Percentiles rank a stretch among this genome's conserved stretches.
Conservation (phyloP, 179 eudicot species). For the Pouteria campechiana region DNA sequence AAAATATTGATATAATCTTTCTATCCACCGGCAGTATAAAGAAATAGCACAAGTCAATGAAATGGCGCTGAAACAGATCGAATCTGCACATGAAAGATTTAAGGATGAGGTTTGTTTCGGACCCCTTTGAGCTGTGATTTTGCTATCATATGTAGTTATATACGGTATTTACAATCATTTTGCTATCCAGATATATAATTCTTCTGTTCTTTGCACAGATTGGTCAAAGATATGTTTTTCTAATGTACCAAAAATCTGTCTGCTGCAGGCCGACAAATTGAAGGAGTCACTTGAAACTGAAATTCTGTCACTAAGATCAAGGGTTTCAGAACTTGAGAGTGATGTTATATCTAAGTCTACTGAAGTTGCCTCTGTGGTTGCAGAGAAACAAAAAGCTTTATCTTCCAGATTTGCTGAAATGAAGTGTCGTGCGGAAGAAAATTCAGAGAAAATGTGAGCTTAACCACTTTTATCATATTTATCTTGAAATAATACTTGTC, state of each 20-base stretch:
- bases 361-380: slow-evolving; percentile 52
- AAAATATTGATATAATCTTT: too few species aligned
- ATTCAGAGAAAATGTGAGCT: slow-evolving; percentile 37
- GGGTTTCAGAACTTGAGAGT: slow-evolving; percentile 48
- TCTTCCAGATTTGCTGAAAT: slow-evolving; percentile 54
- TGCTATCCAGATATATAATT: too few species aligned
- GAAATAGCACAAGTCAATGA: slow-evolving; percentile 87
- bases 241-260: too few species aligned
- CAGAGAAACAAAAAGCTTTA: slow-evolving; percentile 51
- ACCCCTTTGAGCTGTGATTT: not conserved
- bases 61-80: slow-evolving; percentile 78
- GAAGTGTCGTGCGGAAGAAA: slow-evolving; percentile 49
- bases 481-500: too few species aligned
- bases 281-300: slow-evolving; percentile 69
- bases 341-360: slow-evolving; percentile 42
- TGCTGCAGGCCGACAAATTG: slow-evolving; percentile 36
- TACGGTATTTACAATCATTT: not conserved
- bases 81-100: slow-evolving; percentile 52
- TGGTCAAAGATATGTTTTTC: too few species aligned
- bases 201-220: too few species aligned
- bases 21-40: slow-evolving; percentile 49
- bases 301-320: slow-evolving; percentile 39
- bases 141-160: not conserved
- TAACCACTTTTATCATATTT: too few species aligned
- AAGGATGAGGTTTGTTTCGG: slow-evolving; percentile 40